A percentile compares a stretch with the other conserved stretches of the same genome.
Conservation (phyloP, 2,329 filamentous ascomycete species). For the Beauveria pseudobassiana region DNA sequence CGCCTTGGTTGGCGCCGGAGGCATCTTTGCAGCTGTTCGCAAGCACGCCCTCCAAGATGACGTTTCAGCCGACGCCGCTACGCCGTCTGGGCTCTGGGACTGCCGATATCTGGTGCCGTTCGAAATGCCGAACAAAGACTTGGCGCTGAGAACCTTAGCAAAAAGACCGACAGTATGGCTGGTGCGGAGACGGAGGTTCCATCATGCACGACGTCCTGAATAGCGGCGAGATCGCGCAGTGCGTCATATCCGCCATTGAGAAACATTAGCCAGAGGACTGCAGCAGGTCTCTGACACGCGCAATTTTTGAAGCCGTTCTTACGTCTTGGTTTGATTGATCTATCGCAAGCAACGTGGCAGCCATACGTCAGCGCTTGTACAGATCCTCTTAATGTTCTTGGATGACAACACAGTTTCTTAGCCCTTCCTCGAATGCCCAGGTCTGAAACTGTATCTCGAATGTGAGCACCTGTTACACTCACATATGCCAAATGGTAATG, state of each 20-base stretch:
- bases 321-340: neutral
- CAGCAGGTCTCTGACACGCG: neutral
- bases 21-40: conserved; percentile 16
- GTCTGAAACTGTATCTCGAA: conserved; percentile 3
- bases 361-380: neutral
- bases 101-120: conserved; percentile 2
- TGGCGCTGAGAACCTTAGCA: neutral
- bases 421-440: conserved; percentile 8
- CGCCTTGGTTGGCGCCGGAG: conserved; percentile 18
- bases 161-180: neutral
- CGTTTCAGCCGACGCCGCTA: neutral
- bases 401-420: neutral
- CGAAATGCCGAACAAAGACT: neutral
- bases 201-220: conserved; percentile 5
- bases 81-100: neutral
- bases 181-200: neutral
- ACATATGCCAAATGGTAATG: conserved; percentile 14
- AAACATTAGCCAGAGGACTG: neutral
- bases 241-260: neutral
- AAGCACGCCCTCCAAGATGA: conserved; percentile 13
- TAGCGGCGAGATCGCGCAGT: conserved; percentile 2
- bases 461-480: conserved; percentile 11
- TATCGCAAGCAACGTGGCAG: conserved; percentile 5
- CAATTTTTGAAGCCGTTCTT: neutral
- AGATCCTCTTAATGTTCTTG: neutral